A percentile compares a stretch with the other conserved stretches of the same genome.
Evolutionary conservation across 805 yeast genomes (phyloP).

Genomic region (Hemisphaericaspora nanyangensis): DNA sequence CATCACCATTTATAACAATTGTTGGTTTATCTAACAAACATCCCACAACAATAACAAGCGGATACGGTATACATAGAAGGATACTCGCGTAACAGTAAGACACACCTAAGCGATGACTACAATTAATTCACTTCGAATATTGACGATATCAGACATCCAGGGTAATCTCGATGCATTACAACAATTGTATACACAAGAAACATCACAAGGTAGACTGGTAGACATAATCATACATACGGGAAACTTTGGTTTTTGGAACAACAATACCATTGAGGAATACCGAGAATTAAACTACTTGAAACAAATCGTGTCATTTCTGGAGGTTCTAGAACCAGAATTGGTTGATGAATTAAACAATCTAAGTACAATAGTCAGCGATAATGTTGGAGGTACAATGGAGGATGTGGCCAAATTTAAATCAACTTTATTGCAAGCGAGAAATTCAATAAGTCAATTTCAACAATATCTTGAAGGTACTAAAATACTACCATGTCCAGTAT

Average conservation of each 20-base stretch:
- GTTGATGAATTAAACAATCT: slow-evolving; percentile 51
- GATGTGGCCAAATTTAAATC: slow-evolving; percentile 10
- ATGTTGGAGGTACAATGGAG: background rate
- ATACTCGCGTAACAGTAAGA: too few species aligned
- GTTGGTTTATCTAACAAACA: too few species aligned
- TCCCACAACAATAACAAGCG: too few species aligned
- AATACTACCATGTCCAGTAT: slow-evolving; percentile 57
- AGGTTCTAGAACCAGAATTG: slow-evolving; percentile 46
- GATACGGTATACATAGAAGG: too few species aligned
- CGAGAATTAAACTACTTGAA: slow-evolving; percentile 53
- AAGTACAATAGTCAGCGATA: slow-evolving; percentile 25
- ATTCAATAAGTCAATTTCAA: slow-evolving; percentile 16
- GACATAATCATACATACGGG: slow-evolving; percentile 63
- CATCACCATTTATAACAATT: too few species aligned
- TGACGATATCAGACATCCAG: slow-evolving; percentile 26
- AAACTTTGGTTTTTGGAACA: slow-evolving; percentile 75
- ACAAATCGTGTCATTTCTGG: slow-evolving; percentile 65
- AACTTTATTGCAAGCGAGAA: slow-evolving; percentile 6
- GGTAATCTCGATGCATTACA: slow-evolving; percentile 21
- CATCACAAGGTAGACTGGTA: slow-evolving; percentile 8
- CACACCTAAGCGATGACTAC: background rate
- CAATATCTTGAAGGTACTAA: slow-evolving; percentile 32
- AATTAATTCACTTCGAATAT: slow-evolving; percentile 4
- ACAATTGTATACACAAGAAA: slow-evolving; percentile 11
- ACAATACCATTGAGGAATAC: slow-evolving; percentile 48